A percentile compares a stretch with the other conserved stretches of the same genome.
Evolutionary conservation across 2,329 filamentous ascomycete species (phyloP).

Genomic region (Ceratocystis papillata): DNA sequence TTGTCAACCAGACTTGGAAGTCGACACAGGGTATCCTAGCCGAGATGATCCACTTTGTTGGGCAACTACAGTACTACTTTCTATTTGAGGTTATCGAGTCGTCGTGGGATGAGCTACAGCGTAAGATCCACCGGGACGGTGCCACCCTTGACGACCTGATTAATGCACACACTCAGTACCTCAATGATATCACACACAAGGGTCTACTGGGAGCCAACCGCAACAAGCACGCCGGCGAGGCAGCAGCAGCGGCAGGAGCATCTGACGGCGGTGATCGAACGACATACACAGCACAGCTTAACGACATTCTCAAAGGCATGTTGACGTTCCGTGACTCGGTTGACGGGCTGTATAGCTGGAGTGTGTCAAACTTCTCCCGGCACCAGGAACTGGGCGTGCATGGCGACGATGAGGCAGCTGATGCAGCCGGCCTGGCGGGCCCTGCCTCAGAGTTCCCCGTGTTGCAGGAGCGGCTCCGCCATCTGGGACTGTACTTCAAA

Average conservation of each 20-base stretch:
- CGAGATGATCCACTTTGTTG: constrained; percentile 98
- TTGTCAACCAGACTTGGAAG: constrained; percentile 75
- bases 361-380: constrained; percentile 83
- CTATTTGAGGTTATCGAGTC: constrained; percentile 97
- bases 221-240: constrained; percentile 32
- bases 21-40: constrained; percentile 75
- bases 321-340: constrained; percentile 86
- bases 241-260: constrained; percentile 34
- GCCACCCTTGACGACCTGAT: constrained; percentile 94
- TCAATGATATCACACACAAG: constrained; percentile 91
- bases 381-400: constrained; percentile 76
- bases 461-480: constrained; percentile 60
- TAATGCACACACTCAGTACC: constrained; percentile 77
- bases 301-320: constrained; percentile 89
- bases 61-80: constrained; percentile 96
- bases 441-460: constrained; percentile 59
- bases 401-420: constrained; percentile 30
- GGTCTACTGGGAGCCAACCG: constrained; percentile 70
- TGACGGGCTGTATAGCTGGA: constrained; percentile 88
- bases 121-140: constrained; percentile 68
- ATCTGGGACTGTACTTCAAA: constrained; percentile 66
- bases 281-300: constrained; percentile 79
- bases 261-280: constrained; percentile 54
- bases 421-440: constrained; percentile 34
- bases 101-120: constrained; percentile 84